Conservation (phyloP, 805 yeast species). For the Hermanozyma aechmeae region DNA sequence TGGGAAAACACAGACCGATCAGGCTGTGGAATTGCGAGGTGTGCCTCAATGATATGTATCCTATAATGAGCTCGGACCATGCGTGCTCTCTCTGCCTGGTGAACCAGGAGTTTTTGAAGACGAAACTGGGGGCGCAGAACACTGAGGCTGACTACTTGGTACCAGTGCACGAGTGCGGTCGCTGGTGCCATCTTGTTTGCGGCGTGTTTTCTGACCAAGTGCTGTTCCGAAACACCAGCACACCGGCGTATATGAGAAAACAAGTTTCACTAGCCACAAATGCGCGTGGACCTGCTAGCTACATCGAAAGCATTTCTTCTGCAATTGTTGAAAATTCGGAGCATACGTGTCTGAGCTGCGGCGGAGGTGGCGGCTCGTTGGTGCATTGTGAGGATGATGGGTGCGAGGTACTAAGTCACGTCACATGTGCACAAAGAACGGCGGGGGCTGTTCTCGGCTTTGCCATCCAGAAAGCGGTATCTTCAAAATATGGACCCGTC, state of each 20-base stretch:
- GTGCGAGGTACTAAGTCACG: constrained; percentile 35
- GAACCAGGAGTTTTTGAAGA: constrained; percentile 41
- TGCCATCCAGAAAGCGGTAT: constrained; percentile 10
- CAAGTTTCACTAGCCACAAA: constrained; percentile 2
- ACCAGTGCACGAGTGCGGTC: constrained; percentile 48
- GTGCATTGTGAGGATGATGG: constrained; percentile 35
- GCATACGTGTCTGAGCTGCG: constrained; percentile 37
- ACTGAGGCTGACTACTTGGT: constrained; percentile 58
- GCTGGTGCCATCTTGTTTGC: constrained; percentile 76
- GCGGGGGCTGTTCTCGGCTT: constrained; percentile 47
- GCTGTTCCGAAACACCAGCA: constrained; percentile 6
- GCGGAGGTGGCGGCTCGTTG: constrained; percentile 40
- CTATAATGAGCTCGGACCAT: constrained; percentile 46
- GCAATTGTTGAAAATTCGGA: constrained; percentile 21
- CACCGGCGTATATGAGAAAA: constrained; percentile 5
- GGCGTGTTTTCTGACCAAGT: constrained; percentile 44
- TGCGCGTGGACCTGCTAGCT: constrained; percentile 11
- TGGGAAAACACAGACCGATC: constrained; percentile 14
- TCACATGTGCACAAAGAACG: constrained; percentile 50
- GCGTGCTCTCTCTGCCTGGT: constrained; percentile 60
- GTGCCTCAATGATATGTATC: constrained; percentile 63
- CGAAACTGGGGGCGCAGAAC: constrained; percentile 29
- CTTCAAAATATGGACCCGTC: constrained; percentile 7
- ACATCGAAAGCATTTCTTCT: constrained; percentile 8
- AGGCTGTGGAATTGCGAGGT: constrained; percentile 72